Evolutionary conservation across 176 grass and related monocot species (phyloP), one percentile per base, ranked within the genome.

Genomic region (Musa acuminata): DNA sequence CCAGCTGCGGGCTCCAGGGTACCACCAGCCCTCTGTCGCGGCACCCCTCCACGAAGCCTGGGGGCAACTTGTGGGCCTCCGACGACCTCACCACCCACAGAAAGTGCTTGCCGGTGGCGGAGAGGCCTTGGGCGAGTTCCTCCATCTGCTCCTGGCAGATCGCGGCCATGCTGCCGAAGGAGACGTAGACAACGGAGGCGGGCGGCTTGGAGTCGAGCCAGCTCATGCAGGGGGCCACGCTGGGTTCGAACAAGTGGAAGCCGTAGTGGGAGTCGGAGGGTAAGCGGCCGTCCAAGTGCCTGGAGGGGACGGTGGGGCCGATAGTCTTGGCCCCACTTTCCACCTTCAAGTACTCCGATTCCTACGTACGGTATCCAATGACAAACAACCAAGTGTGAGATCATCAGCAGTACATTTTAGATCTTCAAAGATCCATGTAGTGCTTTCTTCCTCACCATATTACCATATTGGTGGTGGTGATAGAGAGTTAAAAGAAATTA

Each of bases 101-200:
- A 70, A 96, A 92, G 1, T 79, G 81, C 2, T 75, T 82, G 50
- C 76, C 78, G 14, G 80, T 70, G 79, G 79, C 63, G 9, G 85
- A 52, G 20, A 96, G 87, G 26, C 71, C 85, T n/a, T 11, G 23
- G 13, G 89, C 89, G 0, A 92, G 25, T 75, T 96, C 93, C 1
- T 29, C 49, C 83, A 82, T 84, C 71, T 90, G 78, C 1, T 62
- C 22, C 0, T 78, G 77, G 81, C 81, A 57, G 0, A 96, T 62
- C 67, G 74, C 13, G 0, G 79, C 80, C 55, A 96, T 79, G 85
- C 93, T 96, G 43, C 93, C 89, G 54, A 96, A 90, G 79, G 89
- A 90, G 43, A 57, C 81, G 79, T 85, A 96, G 51, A 96, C 78
- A 2, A 88, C 85, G 22, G 93, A 92, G 67, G 69, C 74, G 0